phyloP scores from a whole-genome alignment of 164 flowering plant genomes.

The Sedum album region DNA sequence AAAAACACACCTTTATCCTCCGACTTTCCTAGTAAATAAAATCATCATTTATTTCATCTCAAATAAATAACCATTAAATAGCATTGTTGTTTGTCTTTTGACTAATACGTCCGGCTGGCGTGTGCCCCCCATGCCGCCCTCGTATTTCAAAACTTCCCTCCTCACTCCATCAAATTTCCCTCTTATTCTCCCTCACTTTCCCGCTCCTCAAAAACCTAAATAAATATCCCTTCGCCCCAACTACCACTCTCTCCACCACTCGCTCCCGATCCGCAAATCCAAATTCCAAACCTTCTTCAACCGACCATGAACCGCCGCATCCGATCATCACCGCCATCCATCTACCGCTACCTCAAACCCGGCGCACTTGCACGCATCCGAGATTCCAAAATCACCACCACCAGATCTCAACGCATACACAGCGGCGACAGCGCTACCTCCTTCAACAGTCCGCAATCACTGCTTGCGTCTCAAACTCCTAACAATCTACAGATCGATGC shows the following conservation, averaged over 20 bases:
- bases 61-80: too few relatives aligned
- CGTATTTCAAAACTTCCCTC: neutral
- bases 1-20: too few relatives aligned
- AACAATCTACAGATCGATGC: neutral
- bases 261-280: neutral
- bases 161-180: neutral
- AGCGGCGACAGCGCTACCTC: neutral
- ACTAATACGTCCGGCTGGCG: too few relatives aligned
- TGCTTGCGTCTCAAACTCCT: neutral
- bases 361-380: constrained; percentile 8
- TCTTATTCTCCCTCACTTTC: neutral
- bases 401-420: neutral
- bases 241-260: neutral
- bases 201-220: neutral
- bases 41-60: too few relatives aligned
- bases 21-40: too few relatives aligned
- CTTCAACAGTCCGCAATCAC: neutral
- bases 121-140: too few relatives aligned
- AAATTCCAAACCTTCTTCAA: neutral
- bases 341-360: constrained; percentile 5
- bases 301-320: neutral
- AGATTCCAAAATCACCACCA: constrained; percentile 1
- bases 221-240: neutral
- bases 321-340: neutral
- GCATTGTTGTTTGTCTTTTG: too few relatives aligned